Percentiles rank a stretch among this genome's conserved stretches.
Conservation (phyloP, 2,329 filamentous ascomycete genomes). For the Alternaria gansuensis region DNA sequence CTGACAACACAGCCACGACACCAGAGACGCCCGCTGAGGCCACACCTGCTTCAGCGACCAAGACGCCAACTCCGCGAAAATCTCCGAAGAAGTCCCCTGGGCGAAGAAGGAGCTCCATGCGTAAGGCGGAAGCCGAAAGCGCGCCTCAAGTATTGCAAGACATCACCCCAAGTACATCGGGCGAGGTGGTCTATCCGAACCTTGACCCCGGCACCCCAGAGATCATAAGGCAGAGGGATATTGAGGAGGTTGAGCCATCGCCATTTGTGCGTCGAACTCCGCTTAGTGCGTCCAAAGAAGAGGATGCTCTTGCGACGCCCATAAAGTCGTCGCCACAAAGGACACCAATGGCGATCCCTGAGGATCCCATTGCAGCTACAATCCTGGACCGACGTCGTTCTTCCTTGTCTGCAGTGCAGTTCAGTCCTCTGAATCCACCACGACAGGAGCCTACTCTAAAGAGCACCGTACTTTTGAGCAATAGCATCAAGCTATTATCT, state of each 20-base stretch:
- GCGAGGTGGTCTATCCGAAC: conserved; percentile 35
- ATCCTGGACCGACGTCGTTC: conserved; percentile 49
- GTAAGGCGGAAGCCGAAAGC: conserved; percentile 15
- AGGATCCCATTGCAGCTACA: conserved; percentile 47
- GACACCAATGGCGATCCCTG: conserved; percentile 34
- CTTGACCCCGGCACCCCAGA: conserved; percentile 45
- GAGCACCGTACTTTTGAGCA: conserved; percentile 49
- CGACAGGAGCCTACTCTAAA: conserved; percentile 44
- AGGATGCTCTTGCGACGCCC: conserved; percentile 35
- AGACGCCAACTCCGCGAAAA: conserved; percentile 36
- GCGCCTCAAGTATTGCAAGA: conserved; percentile 28
- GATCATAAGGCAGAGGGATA: conserved; percentile 36
- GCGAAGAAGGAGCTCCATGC: conserved; percentile 21
- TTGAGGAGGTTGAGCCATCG: conserved; percentile 48
- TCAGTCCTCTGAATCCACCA: conserved; percentile 45
- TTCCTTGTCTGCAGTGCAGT: conserved; percentile 47
- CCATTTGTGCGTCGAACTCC: conserved; percentile 45
- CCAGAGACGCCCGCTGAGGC: conserved; percentile 32
- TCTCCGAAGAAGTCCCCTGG: conserved; percentile 39
- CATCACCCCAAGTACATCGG: conserved; percentile 39
- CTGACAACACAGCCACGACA: conserved; percentile 25
- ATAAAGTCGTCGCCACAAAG: conserved; percentile 25
- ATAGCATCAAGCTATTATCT: conserved; percentile 59
- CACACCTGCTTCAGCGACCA: conserved; percentile 19
- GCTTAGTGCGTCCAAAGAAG: conserved; percentile 30